Base-by-base conservation (phyloP, 192 early-diverging fungal species). In the Jimgerdemannia flammicorona region DNA sequence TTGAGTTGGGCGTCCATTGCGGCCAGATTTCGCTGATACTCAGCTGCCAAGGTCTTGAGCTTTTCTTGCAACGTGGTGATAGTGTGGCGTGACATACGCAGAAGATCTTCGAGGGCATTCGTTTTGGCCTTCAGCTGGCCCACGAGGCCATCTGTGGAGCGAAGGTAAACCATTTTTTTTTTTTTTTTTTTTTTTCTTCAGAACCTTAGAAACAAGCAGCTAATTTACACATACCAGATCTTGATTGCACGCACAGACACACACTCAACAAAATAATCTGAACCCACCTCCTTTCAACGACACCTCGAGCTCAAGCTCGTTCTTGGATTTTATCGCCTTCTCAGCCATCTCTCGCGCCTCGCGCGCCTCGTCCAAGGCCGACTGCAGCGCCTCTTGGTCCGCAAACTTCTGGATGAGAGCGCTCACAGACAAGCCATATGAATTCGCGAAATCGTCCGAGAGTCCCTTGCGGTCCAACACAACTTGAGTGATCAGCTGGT, bases 21-120 rank as follows among this genome's bases (percentile, higher is more conserved):
- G 39, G 88, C 84, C 63, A 93, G 75, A 74, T 93, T 92, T 49
- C 87, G 85, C 64, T 88, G 86, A 64, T 92, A 91, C 73, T 92
- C 90, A 42, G 88, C 79, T 19, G 91, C 86, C 3, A 90, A 74
- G 76, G 93, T 92, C 70, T 81, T 87, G 66, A 93, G 83, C 78
- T 91, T 90, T 43, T 84, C 84, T 82, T 95, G 92, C 40, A 95
- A 73, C 17, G 91, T 90, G 66, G 88, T 84, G 19, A 95, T 92
- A 3, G 91, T 93, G 54, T 93, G 89, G 2, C 92, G 86, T 43
- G 93, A 93, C 80, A 93, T 90, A n/a, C 92, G 89, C 49, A 95
- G 81, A 20, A 88, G 69, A 73, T 84, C 83, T 64, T 84, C 84
- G 8, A 95, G 44, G n/a, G 82, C 79, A 29, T 44, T 76, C 20